Percentiles rank a stretch among this genome's conserved stretches.
Evolutionary conservation across 768 basidiomycete genomes (phyloP).

Genomic region (Tricholoma bakamatsutake): DNA sequence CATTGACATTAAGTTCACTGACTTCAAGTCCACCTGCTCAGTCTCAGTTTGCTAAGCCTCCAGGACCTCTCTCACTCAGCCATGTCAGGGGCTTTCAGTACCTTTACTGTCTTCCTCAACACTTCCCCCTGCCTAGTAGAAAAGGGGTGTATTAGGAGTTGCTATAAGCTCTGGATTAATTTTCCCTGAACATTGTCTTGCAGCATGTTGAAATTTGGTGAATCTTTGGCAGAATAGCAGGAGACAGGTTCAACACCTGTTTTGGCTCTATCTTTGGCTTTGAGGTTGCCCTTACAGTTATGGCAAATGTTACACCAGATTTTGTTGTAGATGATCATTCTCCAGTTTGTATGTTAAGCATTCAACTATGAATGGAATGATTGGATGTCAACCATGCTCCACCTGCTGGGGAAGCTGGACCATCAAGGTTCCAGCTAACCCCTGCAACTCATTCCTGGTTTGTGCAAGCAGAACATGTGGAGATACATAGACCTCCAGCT

Average conservation of each 20-base stretch:
- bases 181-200: no score
- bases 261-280: background rate
- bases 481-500: no score
- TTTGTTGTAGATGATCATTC: background rate
- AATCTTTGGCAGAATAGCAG: no score
- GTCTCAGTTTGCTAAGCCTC: no score
- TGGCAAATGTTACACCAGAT: background rate
- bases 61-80: conserved; percentile 4
- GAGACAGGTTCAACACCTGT: conserved; percentile 1
- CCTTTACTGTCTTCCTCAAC: background rate
- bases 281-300: no score
- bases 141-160: conserved; percentile 3
- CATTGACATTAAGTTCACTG: conserved; percentile 4
- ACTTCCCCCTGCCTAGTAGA: conserved; percentile 2
- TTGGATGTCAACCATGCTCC: background rate
- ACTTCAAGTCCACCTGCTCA: conserved; percentile 4
- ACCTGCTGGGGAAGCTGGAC: conserved; percentile 1
- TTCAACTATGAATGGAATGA: background rate
- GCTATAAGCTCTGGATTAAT: no score
- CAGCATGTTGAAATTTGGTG: no score
- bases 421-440: conserved; percentile 1
- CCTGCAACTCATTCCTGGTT: no score
- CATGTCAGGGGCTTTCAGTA: background rate
- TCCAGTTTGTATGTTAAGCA: background rate
- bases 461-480: no score